Evolutionary conservation across 208 protist species (phyloP).

Genomic region (Trypanosoma conorhini): DNA sequence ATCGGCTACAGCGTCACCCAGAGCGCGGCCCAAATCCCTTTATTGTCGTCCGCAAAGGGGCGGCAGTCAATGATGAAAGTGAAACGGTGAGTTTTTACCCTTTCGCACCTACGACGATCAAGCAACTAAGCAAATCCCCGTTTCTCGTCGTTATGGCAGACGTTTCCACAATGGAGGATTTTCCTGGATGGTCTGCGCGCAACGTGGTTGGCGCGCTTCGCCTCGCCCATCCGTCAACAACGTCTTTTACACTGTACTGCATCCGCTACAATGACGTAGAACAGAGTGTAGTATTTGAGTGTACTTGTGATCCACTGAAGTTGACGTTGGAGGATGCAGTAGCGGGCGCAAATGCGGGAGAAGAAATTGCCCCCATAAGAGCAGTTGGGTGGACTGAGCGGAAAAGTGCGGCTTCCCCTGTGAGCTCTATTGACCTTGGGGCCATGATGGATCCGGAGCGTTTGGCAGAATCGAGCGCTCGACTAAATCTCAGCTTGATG

Average conservation of each 20-base stretch:
- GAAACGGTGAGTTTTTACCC: conserved; percentile 26
- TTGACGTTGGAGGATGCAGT: conserved; percentile 8
- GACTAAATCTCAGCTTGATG: conserved; percentile 97
- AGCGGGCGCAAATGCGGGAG: neutral
- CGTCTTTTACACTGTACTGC: conserved; percentile 39
- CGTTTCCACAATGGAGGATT: conserved; percentile 33
- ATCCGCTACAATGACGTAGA: conserved; percentile 41
- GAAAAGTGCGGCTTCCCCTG: conserved; percentile 17
- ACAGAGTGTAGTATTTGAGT: conserved; percentile 41
- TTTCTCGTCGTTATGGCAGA: conserved; percentile 47
- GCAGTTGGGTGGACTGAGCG: conserved; percentile 42
- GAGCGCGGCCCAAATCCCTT: conserved; percentile 48
- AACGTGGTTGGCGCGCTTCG: conserved; percentile 69
- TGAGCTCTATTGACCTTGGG: conserved; percentile 57
- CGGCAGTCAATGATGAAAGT: neutral
- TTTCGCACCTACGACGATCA: conserved; percentile 24
- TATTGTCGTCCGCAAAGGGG: conserved; percentile 11
- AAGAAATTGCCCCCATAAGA: conserved; percentile 1
- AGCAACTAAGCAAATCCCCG: neutral
- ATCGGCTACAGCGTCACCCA: conserved; percentile 31
- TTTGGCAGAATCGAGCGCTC: conserved; percentile 63
- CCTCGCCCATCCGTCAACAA: conserved; percentile 40
- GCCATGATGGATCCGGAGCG: conserved; percentile 87
- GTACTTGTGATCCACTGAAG: conserved; percentile 37
- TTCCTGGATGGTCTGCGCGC: conserved; percentile 39